These are phyloP conservation scores for Apiospora saccharicola DNA, from an alignment of 2,329 filamentous ascomycete species.

Conservation along the genomic window DNA sequence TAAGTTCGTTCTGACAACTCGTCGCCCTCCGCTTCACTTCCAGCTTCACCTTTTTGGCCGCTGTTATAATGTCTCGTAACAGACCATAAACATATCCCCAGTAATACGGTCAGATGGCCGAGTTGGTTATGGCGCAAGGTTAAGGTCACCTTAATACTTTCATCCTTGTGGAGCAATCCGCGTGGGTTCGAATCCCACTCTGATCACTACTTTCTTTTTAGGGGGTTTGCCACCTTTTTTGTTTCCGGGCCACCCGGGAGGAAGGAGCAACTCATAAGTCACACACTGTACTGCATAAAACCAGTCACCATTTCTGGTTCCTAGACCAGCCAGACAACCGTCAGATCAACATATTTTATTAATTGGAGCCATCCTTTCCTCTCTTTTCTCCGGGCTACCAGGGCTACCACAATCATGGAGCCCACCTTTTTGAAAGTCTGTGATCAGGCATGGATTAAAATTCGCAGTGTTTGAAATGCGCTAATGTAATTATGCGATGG, in stretches of 20 bases:
- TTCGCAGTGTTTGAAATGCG: too few species aligned
- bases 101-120: constrained; percentile 22
- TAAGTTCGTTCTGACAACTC: not conserved
- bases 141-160: constrained; percentile 24
- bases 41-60: not conserved
- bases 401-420: too few species aligned
- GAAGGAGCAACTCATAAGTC: too few species aligned
- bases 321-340: too few species aligned
- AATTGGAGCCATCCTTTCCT: too few species aligned
- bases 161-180: constrained; percentile 32
- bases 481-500: too few species aligned
- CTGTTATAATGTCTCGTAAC: not conserved
- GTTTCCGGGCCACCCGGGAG: not conserved
- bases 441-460: too few species aligned
- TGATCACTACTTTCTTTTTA: constrained; percentile 30
- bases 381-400: not conserved
- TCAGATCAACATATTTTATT: too few species aligned
- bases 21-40: not conserved
- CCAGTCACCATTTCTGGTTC: too few species aligned
- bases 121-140: constrained; percentile 26
- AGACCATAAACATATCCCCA: not conserved
- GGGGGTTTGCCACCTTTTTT: not conserved
- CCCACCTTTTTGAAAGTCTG: too few species aligned
- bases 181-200: constrained; percentile 43
- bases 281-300: too few species aligned